Conservation (phyloP, 73 alveolate genomes). For the Breviolum minutum region DNA sequence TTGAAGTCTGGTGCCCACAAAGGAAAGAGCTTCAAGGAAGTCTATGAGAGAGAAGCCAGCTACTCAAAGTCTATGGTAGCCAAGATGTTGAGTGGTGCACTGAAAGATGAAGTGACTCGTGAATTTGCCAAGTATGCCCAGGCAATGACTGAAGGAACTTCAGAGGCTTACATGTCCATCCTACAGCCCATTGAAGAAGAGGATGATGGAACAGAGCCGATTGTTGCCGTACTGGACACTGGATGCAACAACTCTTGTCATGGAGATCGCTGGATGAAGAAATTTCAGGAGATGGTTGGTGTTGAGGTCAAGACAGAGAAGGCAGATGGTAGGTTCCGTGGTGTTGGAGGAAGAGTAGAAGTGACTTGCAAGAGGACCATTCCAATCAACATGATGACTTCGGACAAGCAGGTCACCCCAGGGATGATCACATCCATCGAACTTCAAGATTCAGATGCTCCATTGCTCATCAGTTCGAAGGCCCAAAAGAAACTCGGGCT, state of each 20-base stretch:
- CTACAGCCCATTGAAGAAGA: not conserved
- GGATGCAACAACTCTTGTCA: constrained; percentile 6
- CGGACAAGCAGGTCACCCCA: not conserved
- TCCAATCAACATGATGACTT: not conserved
- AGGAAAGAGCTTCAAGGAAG: not conserved
- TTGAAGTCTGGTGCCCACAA: not conserved
- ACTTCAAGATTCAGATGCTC: not conserved
- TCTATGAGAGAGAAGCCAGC: not conserved
- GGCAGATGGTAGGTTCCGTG: not conserved
- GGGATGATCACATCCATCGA: not conserved
- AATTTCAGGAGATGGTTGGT: not conserved
- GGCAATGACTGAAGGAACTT: too few relatives aligned
- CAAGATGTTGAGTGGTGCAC: too few relatives aligned
- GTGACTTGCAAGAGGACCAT: not conserved
- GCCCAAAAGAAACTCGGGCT: not conserved
- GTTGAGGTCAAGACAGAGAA: not conserved
- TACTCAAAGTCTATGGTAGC: not conserved
- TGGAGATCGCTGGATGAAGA: constrained; percentile 8
- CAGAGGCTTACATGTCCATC: not conserved
- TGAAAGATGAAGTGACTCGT: not conserved
- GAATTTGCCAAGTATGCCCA: too few relatives aligned
- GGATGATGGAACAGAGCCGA: not conserved
- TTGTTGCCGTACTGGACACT: not conserved
- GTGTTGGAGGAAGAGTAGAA: not conserved
- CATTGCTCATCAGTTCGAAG: not conserved